These are phyloP conservation scores for Tuber indicum DNA, from an alignment of 495 filamentous ascomycete genomes.

Conservation along the genomic window DNA sequence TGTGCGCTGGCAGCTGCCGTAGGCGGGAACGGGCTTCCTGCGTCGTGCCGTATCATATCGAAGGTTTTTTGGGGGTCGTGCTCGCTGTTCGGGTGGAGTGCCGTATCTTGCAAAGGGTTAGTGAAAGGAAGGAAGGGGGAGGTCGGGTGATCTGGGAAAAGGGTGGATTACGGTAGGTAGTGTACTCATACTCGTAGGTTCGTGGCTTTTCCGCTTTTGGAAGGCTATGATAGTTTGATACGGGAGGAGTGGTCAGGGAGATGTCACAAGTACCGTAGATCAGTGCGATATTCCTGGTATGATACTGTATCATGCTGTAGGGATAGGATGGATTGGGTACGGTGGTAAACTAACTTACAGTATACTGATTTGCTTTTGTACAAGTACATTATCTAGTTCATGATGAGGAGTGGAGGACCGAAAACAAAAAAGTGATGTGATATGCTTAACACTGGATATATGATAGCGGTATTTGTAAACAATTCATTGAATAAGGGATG, in stretches of 20 bases:
- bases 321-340: neutral
- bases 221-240: neutral
- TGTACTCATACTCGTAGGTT: neutral
- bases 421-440: neutral
- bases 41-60: neutral
- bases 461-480: neutral
- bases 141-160: neutral
- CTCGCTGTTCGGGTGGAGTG: neutral
- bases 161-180: neutral
- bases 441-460: neutral
- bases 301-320: neutral
- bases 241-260: neutral
- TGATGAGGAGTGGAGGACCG: neutral
- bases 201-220: neutral
- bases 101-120: neutral
- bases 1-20: neutral
- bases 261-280: neutral
- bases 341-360: neutral
- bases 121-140: neutral
- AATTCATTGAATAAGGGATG: neutral
- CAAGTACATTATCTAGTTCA: neutral
- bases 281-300: neutral
- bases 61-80: neutral
- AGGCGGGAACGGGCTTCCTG: neutral
- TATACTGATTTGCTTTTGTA: neutral